Conservation (phyloP, 2,329 filamentous ascomycete species). For the Gliomastix tumulicola region DNA sequence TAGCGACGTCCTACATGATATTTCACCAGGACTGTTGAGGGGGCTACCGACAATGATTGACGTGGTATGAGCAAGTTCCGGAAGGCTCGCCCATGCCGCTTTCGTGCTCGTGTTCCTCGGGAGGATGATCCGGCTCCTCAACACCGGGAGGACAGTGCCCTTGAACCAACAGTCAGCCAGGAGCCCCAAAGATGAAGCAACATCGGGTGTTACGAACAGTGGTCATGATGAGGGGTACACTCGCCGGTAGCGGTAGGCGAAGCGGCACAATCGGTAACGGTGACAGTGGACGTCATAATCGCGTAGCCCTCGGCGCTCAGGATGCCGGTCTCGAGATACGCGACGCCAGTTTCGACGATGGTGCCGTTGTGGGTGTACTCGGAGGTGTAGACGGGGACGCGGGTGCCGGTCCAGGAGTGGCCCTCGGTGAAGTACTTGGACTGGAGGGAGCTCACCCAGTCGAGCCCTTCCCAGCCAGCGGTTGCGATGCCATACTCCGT, state of each 20-base stretch:
- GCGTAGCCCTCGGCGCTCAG: not conserved
- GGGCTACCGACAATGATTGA: not conserved
- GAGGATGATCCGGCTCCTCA: no score
- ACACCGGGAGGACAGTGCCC: no score
- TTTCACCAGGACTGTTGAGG: not conserved
- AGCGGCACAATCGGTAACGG: not conserved
- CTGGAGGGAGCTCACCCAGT: not conserved
- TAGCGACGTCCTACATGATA: no score
- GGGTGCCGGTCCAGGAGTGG: not conserved
- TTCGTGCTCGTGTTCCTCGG: no score
- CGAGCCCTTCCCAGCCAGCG: not conserved
- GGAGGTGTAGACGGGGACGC: not conserved
- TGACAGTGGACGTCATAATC: not conserved
- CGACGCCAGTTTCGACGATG: not conserved
- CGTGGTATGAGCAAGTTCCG: no score
- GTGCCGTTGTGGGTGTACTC: not conserved
- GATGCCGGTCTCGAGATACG: not conserved
- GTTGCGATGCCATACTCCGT: not conserved
- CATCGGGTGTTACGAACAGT: not conserved
- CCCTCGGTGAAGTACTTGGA: not conserved
- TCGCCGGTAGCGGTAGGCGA: not conserved
- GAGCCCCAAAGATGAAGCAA: no score
- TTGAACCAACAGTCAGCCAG: no score
- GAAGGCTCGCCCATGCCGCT: no score
- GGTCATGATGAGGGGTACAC: not conserved